Evolutionary conservation across 805 yeast genomes (phyloP).

Genomic region (Hagleromyces aurorensis): DNA sequence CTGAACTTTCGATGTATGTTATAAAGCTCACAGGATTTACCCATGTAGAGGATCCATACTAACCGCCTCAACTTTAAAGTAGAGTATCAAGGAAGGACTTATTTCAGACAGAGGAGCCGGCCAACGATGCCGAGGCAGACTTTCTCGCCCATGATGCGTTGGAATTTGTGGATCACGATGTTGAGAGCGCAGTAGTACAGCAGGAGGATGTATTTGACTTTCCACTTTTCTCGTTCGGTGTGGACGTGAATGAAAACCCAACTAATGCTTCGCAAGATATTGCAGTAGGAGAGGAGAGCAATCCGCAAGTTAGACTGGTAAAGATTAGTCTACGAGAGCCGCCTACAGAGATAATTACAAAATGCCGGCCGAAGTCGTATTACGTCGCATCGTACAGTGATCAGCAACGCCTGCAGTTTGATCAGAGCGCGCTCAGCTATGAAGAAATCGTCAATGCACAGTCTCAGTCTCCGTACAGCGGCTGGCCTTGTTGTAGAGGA

Average conservation of each 20-base stretch:
- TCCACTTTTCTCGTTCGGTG: conserved; percentile 24
- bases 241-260: conserved; percentile 1
- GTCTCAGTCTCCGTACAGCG: conserved; percentile 3
- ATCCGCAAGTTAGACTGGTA: conserved; percentile 14
- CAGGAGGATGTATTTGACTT: conserved; percentile 24
- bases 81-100: conserved; percentile 22
- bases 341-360: conserved; percentile 9
- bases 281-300: conserved; percentile 4
- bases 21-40: not conserved
- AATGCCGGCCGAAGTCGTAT: conserved; percentile 20
- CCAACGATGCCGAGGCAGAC: conserved; percentile 3
- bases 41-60: not conserved
- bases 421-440: conserved; percentile 15
- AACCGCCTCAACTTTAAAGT: not conserved
- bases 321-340: conserved; percentile 24
- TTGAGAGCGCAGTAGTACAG: conserved; percentile 2
- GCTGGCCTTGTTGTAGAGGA: conserved; percentile 13
- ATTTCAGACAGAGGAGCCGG: conserved; percentile 11
- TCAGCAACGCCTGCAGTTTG: conserved; percentile 11
- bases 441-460: conserved; percentile 13
- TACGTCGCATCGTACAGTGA: conserved; percentile 17
- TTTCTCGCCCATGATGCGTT: conserved; percentile 11
- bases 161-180: conserved; percentile 21
- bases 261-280: not conserved
- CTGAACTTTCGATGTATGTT: conserved; percentile 13